phyloP scores from a whole-genome alignment of 345 rosid genomes.

The Populus davidiana region DNA sequence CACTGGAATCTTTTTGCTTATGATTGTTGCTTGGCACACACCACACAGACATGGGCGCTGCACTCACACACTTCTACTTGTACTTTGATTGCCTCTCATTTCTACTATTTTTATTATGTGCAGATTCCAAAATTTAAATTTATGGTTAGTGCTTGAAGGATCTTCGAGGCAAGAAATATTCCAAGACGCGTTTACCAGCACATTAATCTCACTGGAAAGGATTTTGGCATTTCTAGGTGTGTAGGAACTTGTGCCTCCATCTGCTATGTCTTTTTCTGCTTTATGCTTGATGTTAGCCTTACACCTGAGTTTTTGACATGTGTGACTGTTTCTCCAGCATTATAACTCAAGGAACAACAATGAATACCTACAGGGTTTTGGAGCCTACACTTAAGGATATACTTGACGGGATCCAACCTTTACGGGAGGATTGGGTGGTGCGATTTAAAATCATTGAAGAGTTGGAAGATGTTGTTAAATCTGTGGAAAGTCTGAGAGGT shows the following conservation, averaged over 20 bases:
- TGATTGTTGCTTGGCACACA: too few relatives aligned
- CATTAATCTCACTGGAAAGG: neutral
- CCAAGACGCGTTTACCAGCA: neutral
- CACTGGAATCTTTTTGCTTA: too few relatives aligned
- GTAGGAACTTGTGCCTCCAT: neutral
- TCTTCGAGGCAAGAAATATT: neutral
- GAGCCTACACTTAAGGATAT: constrained; percentile 55
- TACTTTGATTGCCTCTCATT: too few relatives aligned
- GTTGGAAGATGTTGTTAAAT: constrained; percentile 44
- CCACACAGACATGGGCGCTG: too few relatives aligned
- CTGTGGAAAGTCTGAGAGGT: constrained; percentile 81
- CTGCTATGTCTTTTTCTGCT: neutral
- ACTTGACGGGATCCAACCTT: constrained; percentile 56
- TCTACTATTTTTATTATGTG: neutral
- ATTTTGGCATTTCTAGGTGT: neutral
- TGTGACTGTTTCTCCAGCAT: constrained; percentile 17
- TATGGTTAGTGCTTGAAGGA: neutral
- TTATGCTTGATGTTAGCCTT: neutral
- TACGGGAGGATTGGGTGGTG: constrained; percentile 46
- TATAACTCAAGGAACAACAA: constrained; percentile 22
- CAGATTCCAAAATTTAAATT: neutral
- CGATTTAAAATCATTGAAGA: constrained; percentile 51
- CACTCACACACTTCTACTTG: too few relatives aligned
- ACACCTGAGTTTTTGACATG: constrained; percentile 10
- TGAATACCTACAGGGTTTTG: constrained; percentile 42